Evolutionary conservation across 2,329 filamentous ascomycete species (phyloP).

Genomic region (Monosporascus sp.): DNA sequence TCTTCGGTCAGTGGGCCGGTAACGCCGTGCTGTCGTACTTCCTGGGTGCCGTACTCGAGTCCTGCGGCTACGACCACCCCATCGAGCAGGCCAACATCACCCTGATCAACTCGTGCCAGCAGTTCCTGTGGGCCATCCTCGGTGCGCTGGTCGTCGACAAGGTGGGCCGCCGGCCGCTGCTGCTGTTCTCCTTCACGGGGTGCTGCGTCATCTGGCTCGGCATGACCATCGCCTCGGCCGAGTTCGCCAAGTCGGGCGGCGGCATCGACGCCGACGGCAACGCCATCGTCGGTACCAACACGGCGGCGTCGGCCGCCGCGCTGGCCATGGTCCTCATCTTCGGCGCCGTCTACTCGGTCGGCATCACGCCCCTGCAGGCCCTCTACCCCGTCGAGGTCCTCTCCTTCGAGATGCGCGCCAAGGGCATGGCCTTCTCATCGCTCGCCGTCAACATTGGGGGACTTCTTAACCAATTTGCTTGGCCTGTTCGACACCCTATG

Average conservation of each 20-base stretch:
- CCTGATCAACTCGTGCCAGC: conserved; percentile 45
- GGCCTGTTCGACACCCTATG: conserved; percentile 25
- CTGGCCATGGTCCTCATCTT: conserved; percentile 51
- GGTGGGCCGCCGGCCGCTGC: conserved; percentile 46
- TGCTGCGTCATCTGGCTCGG: conserved; percentile 45
- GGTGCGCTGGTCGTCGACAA: conserved; percentile 45
- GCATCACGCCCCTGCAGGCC: conserved; percentile 26
- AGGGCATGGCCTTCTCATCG: conserved; percentile 42
- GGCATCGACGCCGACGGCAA: conserved; percentile 22
- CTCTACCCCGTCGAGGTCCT: conserved; percentile 42
- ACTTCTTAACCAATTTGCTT: conserved; percentile 38
- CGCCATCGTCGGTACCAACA: conserved; percentile 23
- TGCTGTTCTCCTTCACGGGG: conserved; percentile 43
- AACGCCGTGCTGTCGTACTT: conserved; percentile 41
- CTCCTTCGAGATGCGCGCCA: conserved; percentile 41
- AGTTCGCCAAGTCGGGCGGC: conserved; percentile 27
- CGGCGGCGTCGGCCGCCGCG: conserved; percentile 36
- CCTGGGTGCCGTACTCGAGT: conserved; percentile 43
- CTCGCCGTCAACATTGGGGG: conserved; percentile 36
- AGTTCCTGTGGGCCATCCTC: conserved; percentile 42
- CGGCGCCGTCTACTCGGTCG: conserved; percentile 44
- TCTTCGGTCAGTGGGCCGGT: conserved; percentile 40
- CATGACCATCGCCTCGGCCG: conserved; percentile 40
- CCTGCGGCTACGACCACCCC: conserved; percentile 39
- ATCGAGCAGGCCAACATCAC: conserved; percentile 42